Percentiles rank a stretch among this genome's conserved stretches.
These are phyloP conservation scores for Sutorius eximius DNA, from an alignment of 1,284 basidiomycete species.

Conservation along the genomic window DNA sequence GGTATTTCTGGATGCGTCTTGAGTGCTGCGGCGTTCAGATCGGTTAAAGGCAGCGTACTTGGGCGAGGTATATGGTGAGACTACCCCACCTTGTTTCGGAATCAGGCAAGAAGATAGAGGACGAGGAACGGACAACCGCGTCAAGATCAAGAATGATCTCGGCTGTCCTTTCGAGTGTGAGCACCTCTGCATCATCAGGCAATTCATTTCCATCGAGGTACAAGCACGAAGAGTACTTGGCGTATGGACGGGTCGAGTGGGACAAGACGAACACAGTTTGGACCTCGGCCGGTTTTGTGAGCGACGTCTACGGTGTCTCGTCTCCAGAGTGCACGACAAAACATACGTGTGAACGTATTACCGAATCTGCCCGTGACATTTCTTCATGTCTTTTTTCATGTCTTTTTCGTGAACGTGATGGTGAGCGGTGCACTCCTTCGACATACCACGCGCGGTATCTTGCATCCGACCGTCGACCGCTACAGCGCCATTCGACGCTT, in stretches of 20 bases:
- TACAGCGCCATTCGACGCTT: conserved; percentile 52
- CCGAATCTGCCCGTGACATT: conserved; percentile 1
- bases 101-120: not conserved
- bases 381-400: not conserved
- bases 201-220: not conserved
- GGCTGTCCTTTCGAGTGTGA: not conserved
- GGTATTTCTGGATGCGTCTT: not conserved
- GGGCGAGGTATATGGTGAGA: not conserved
- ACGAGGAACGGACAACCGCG: not conserved
- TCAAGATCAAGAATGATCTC: not conserved
- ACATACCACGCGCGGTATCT: conserved; percentile 34
- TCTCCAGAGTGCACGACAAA: not conserved
- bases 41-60: not conserved
- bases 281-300: not conserved
- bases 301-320: too few species aligned
- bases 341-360: conserved; percentile 14
- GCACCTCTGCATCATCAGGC: not conserved
- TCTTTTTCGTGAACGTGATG: conserved; percentile 14
- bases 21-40: not conserved
- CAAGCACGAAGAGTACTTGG: not conserved
- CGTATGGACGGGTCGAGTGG: not conserved
- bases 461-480: conserved; percentile 42
- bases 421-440: conserved; percentile 21
- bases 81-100: not conserved
- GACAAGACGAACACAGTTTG: not conserved